Evolutionary conservation across 352 stramenopile species (phyloP).

Genomic region (Pythium periplocum): DNA sequence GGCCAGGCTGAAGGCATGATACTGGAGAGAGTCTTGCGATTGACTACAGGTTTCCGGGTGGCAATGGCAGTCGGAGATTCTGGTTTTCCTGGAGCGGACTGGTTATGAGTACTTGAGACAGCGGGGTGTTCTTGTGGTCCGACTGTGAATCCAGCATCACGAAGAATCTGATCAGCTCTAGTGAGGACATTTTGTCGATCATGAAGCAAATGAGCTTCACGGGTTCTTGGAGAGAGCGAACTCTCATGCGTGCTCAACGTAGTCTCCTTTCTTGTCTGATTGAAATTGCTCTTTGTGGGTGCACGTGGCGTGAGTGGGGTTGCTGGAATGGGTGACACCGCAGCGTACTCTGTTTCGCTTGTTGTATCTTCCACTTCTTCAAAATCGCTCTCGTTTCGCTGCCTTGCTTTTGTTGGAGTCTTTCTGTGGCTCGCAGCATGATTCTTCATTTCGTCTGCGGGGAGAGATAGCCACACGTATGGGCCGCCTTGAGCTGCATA

Average conservation of each 20-base stretch:
- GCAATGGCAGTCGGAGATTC: conserved; percentile 1
- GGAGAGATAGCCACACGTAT: conserved; percentile 12
- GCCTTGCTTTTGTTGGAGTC: not conserved
- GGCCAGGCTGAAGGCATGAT: conserved; percentile 36
- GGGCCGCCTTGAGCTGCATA: conserved; percentile 14
- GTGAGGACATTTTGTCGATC: conserved; percentile 21
- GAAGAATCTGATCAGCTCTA: conserved; percentile 24
- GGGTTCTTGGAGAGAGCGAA: conserved; percentile 14
- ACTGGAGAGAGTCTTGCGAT: conserved; percentile 3
- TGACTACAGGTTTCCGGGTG: conserved; percentile 1
- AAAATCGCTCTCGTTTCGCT: too few species aligned
- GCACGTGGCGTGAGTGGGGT: too few species aligned
- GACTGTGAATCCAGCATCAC: conserved; percentile 13
- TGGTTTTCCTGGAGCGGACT: not conserved
- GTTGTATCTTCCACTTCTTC: too few species aligned
- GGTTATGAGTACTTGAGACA: too few species aligned
- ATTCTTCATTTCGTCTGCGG: not conserved
- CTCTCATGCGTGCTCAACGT: too few species aligned
- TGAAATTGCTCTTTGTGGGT: not conserved
- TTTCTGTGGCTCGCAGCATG: not conserved
- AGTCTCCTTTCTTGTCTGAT: not conserved
- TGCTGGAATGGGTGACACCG: too few species aligned
- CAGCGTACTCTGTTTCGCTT: too few species aligned
- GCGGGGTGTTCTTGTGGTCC: too few species aligned
- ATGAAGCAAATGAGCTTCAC: conserved; percentile 14